Conservation (phyloP, 2,329 filamentous ascomycete genomes). For the Pezicula rhizophila region DNA sequence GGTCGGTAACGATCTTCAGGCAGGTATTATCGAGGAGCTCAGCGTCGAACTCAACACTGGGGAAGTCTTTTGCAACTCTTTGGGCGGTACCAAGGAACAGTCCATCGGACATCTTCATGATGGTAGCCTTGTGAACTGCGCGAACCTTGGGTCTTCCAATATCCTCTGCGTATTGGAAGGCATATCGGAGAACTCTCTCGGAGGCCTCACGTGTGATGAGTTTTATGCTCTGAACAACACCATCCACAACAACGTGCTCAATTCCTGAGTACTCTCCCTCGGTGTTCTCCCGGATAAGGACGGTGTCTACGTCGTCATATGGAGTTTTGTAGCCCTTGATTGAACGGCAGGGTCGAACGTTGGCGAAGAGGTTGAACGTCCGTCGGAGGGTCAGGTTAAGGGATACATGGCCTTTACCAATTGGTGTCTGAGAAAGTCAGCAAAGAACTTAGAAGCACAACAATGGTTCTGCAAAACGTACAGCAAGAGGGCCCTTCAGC, state of each 20-base stretch:
- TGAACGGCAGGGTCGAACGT: conserved; percentile 94
- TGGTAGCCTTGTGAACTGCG: conserved; percentile 98
- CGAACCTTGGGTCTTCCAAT: conserved; percentile 95
- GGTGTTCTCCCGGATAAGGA: conserved; percentile 98
- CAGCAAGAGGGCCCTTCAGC: conserved; percentile 93
- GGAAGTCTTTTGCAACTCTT: conserved; percentile 90
- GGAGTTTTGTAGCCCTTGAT: conserved; percentile 97
- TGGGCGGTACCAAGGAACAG: conserved; percentile 87
- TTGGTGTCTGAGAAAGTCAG: conserved; percentile 60
- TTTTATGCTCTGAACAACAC: conserved; percentile 99
- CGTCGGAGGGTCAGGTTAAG: conserved; percentile 97
- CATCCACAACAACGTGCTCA: conserved; percentile 95
- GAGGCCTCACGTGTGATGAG: conserved; percentile 93
- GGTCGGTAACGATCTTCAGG: conserved; percentile 97
- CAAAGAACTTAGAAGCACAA: conserved; percentile 10
- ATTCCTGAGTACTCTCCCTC: conserved; percentile 99
- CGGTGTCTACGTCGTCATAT: conserved; percentile 94
- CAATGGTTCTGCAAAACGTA: conserved; percentile 39
- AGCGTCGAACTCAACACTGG: conserved; percentile 90
- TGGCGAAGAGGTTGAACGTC: conserved; percentile 99
- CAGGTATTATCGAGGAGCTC: conserved; percentile 99
- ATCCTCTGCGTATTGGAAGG: conserved; percentile 94
- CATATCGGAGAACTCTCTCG: conserved; percentile 92
- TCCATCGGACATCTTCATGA: conserved; percentile 99
- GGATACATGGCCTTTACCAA: conserved; percentile 98